Evolutionary conservation across 179 eudicot genomes (phyloP), one percentile per base, ranked within the genome.

Genomic region (Heliamphora pulchella): DNA sequence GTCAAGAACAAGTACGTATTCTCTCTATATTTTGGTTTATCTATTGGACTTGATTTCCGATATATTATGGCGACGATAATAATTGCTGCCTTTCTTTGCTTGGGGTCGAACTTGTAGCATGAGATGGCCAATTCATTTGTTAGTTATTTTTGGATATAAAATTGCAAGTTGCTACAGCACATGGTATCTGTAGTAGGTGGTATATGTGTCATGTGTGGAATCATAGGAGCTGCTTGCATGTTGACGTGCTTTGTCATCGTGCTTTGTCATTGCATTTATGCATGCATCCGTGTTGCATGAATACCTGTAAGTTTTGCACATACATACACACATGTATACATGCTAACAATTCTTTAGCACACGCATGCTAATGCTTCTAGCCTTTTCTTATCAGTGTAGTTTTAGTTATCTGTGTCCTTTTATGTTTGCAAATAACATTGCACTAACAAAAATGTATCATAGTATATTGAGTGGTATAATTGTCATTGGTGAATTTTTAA

Each of bases 11-110:
- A 61, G 81, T 11, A 57, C n/a, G 3, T 43, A 15, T 76, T 48
- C 39, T 78, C 8, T 57, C 18, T 71, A 7, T 51, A 48, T 73
- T 47, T 18, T 72, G 17, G 81, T 80, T 73, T 43, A 39, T 79
- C 68, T 69, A n/a, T 61, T 59, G 81, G 72, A 75, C 58, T 75
- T 77, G 67, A 64, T 54, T 78, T 76, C 71, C 13, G 50, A 67
- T 15, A 8, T 39, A 4, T 10, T 43, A 48, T 73, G 54, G 4
- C 8, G 44, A 72, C 11, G 41, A 15, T 72, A 20, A 18, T 50
- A 9, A 0, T 68, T 68, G 17, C 5, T 44, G n/a, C 13, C 7
- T 43, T 68, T n/a, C 72, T 73, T 73, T 11, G 47, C 47, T 73
- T 73, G 20, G 58, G 18, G 31, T 73, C 54, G 62, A 73, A 54